Conservation (phyloP, 2,329 filamentous ascomycete genomes). For the Fusarium ambrosium region DNA sequence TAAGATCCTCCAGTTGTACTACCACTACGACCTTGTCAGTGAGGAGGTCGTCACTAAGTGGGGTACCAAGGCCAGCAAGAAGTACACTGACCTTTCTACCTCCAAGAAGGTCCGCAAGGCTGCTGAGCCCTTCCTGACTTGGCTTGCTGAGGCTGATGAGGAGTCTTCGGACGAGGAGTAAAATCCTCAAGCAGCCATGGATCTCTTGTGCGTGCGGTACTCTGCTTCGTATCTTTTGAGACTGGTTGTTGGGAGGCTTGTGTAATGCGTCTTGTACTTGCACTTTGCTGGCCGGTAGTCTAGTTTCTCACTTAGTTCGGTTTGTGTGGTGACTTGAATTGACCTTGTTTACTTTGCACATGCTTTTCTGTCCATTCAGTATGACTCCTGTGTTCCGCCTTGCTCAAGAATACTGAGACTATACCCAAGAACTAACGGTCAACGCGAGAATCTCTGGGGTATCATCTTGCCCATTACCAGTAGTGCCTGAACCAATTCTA, state of each 20-base stretch:
- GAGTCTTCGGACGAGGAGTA: conserved; percentile 72
- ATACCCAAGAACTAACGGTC: not conserved
- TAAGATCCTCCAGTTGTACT: conserved; percentile 89
- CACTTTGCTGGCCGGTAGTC: conserved; percentile 13
- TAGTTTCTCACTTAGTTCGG: conserved; percentile 32
- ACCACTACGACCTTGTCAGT: conserved; percentile 88
- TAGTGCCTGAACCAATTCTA: conserved; percentile 16
- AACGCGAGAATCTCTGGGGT: conserved; percentile 19
- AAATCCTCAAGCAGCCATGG: conserved; percentile 15
- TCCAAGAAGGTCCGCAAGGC: conserved; percentile 97
- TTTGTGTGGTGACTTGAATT: conserved; percentile 37
- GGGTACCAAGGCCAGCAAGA: conserved; percentile 97
- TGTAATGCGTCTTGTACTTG: conserved; percentile 17
- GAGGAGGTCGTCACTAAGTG: conserved; percentile 93
- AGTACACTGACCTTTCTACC: conserved; percentile 90
- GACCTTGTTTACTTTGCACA: not conserved
- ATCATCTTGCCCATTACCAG: conserved; percentile 34
- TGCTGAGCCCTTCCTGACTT: conserved; percentile 92
- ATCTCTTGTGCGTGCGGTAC: conserved; percentile 6
- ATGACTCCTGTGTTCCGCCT: not conserved
- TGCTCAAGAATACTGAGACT: not conserved
- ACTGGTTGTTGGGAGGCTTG: conserved; percentile 5
- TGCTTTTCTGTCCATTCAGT: not conserved
- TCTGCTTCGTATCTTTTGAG: conserved; percentile 5
- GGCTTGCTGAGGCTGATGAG: conserved; percentile 88